Evolutionary conservation across 2,329 filamentous ascomycete genomes (phyloP).

Genomic region (Passalora sequoiae): DNA sequence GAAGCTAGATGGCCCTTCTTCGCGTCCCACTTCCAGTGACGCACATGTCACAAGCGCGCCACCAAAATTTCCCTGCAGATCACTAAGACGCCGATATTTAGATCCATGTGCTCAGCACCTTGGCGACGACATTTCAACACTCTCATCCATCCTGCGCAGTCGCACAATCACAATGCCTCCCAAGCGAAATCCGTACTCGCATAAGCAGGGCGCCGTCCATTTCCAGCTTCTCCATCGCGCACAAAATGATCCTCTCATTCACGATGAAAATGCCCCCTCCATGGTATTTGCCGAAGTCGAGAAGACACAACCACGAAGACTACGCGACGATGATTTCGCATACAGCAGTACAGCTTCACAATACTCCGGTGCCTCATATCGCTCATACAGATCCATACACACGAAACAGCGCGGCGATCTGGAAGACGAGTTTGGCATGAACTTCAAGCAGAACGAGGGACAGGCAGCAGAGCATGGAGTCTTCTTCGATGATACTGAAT

Average conservation of each 20-base stretch:
- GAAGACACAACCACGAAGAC: constrained; percentile 18
- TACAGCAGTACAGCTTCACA: constrained; percentile 29
- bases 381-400: constrained; percentile 26
- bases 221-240: constrained; percentile 93
- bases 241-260: constrained; percentile 94
- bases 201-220: constrained; percentile 78
- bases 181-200: constrained; percentile 74
- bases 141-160: not conserved
- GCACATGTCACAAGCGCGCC: constrained; percentile 6
- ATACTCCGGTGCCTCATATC: constrained; percentile 30
- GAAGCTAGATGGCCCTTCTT: no score
- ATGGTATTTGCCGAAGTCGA: constrained; percentile 76
- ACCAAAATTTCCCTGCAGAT: constrained; percentile 3
- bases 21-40: no score
- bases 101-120: no score
- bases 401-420: constrained; percentile 61
- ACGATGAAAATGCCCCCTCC: constrained; percentile 80
- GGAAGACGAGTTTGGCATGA: constrained; percentile 64
- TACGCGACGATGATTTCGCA: constrained; percentile 25
- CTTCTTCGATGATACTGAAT: constrained; percentile 89
- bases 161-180: constrained; percentile 58
- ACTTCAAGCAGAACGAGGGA: constrained; percentile 82
- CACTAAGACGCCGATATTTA: not conserved
- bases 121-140: no score
- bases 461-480: constrained; percentile 92